Evolutionary conservation across 2,329 filamentous ascomycete species (phyloP), one percentile per base, ranked within the genome.

Genomic region (Meredithiella fracta): DNA sequence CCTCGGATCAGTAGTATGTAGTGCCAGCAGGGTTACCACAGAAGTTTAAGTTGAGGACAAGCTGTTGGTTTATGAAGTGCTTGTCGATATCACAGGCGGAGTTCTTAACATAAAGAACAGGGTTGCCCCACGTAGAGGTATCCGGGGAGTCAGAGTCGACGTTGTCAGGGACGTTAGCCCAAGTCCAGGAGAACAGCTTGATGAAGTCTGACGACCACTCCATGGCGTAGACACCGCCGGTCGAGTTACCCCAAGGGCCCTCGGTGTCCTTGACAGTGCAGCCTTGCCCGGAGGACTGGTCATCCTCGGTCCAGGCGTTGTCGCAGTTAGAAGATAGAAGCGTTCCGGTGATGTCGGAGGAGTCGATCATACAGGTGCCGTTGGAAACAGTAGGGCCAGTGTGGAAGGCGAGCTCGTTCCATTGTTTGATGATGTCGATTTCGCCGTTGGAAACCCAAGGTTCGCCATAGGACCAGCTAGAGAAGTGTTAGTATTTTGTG

Each of bases 1-100:
- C 52, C 38, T 62, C 52, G 49, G 59, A 59, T 64, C 66, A 69
- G 42, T 63, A 58, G 14, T 59, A 56, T 3, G 58, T 40, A 42
- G 63, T 62, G 53, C 66, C 80, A 1, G 83, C 82, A 71, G 82
- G 85, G 62, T 81, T 77, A 17, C 85, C 86, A 65, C 86, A 91
- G 65, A 90, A 83, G 29, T 81, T 66, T 47, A 85, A 86, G 70
- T 88, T 80, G 62, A 89, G 76, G 55, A 88, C 79, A 59, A 94
- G 77, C 62, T 81, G 77, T 71, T 90, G 77, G 63, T 81, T 71
- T 59, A 69, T 70, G 67, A 92, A 85, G 62, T 77, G 73, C 1
- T 65, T 66, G 60, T 78, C 69, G 60, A 88, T 79, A 60, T 87
- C 71, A 67, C 87, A 94, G 40, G 62, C 63, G 56, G 62, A 60